Base-by-base conservation (phyloP, 2,329 filamentous ascomycete genomes). In the Blastomyces parvus region DNA sequence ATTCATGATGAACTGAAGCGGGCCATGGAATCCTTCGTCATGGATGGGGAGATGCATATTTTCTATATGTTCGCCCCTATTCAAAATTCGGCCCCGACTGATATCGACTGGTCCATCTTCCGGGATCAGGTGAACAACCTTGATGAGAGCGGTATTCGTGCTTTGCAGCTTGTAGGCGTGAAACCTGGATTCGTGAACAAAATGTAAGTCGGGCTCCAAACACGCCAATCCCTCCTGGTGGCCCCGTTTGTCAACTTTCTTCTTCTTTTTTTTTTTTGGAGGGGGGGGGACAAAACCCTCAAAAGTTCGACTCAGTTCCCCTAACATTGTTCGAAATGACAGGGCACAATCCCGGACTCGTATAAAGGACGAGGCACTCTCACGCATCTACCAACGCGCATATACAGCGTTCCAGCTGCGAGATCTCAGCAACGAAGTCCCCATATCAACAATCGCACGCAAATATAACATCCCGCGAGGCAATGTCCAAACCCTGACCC, bases 11-110 rank as follows among this genome's bases (percentile, higher is more conserved):
- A 92, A 72, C 79, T 91, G 58, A 81, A 81, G 63, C 82, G 82
- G 67, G 87, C 88, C 0, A 79, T 91, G 2, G 79, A 83, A 65
- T 87, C 86, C 0, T 91, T 92, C 69, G 89, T 91, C 14, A 86
- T 92, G 83, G 88, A 91, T 70, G 86, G 88, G 3, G 89, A 92
- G 66, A 87, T 92, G 85, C 89, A 91, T 69, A 82, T 90, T 14
- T 81, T 91, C 57, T 92, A 91, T 71, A 86, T 85, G 46, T 91
- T 91, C 66, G 91, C 89, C 0, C 89, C 89, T 0, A 82, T 91
- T 1, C 85, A 89, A 64, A 71, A 74, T 27, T 72, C 74, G 9
- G 70, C 69, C 46, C 70, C 68, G 22, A 75, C 81, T 2, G 76
- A 79, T 9, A 81, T 91, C 63, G 87, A 90, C 68, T 91, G 89